Percentiles rank a stretch among this genome's conserved stretches.
Evolutionary conservation across 2,329 filamentous ascomycete genomes (phyloP).

Genomic region (Cercospora zeae-maydis): DNA sequence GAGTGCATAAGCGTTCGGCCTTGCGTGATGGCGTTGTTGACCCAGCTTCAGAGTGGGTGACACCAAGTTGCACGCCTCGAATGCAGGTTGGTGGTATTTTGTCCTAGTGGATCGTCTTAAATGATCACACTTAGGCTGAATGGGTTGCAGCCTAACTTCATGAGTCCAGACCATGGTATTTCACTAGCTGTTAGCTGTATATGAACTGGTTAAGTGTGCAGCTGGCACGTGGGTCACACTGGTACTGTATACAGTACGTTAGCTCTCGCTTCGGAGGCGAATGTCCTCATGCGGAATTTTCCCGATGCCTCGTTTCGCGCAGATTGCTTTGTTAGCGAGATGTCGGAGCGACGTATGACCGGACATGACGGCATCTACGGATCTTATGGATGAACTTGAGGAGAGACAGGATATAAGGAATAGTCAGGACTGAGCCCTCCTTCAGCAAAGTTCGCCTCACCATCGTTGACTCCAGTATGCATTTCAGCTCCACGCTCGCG

Average conservation of each 20-base stretch:
- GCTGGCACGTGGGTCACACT: not conserved
- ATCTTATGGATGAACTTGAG: not conserved
- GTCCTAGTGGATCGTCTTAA: not conserved
- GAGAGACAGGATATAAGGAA: not conserved
- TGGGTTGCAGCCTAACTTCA: not conserved
- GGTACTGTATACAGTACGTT: not conserved
- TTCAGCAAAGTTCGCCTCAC: not conserved
- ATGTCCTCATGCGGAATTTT: not conserved
- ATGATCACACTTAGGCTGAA: constrained; percentile 1
- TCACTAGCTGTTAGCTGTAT: not conserved
- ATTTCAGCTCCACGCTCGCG: not conserved
- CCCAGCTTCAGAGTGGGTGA: not conserved
- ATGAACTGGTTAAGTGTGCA: not conserved
- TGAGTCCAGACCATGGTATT: not conserved
- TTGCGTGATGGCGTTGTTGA: not conserved
- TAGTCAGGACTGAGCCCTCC: not conserved
- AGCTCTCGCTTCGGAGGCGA: not conserved
- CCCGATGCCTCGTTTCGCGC: not conserved
- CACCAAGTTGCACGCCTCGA: not conserved
- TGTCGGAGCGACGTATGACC: not conserved
- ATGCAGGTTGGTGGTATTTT: not conserved
- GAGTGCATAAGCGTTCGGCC: not conserved
- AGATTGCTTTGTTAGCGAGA: not conserved
- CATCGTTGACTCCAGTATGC: not conserved
- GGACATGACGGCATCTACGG: not conserved